Evolutionary conservation across 768 basidiomycete genomes (phyloP), one percentile per base, ranked within the genome.

Genomic region (Russula brevipes): DNA sequence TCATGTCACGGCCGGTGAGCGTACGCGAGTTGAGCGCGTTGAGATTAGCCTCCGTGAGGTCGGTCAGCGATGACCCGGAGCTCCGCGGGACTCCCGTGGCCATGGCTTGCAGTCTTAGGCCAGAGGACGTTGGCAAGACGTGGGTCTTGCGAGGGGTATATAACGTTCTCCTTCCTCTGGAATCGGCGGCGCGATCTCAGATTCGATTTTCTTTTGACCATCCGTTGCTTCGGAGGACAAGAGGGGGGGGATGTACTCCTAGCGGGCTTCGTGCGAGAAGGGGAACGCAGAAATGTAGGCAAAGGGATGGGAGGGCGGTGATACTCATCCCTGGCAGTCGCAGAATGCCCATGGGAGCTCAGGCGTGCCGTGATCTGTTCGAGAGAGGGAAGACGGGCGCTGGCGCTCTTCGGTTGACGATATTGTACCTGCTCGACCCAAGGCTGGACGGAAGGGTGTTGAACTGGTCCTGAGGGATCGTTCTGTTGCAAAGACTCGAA

Each of bases 391-490:
- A 85, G 70, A 47, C 71, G 67, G 64, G 73, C 74, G 35, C 61
- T 60, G 55, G 55, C 44, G n/a, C 55, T 57, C 19, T 60, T 45
- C 16, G 42, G 41, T 12, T 54, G 69, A 54, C 81, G 79, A 73
- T 84, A 86, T 70, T 87, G 86, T 31, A 85, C 84, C 70, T 85
- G 82, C 70, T 88, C 88, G 45, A 87, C 80, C 83, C 86, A 85
- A 9, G 80, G 78, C 63, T 80, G 69, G 41, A 70, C 67, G 19
- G 61, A 47, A 6, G 68, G 67, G 12, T 57, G 64, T 10, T 42
- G 57, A 42, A 62, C 54, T 24, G 63, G 57, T 35, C 71, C 72
- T 6, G 69, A 60, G 9, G 60, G 9, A 5, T 66, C 39, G 10
- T 35, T 47, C 50, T 61, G 47, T 31, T 61, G 66, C 56, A 83